These are phyloP conservation scores for Hypoxylon sp. DNA, from an alignment of 2,329 filamentous ascomycete species.

Conservation along the genomic window DNA sequence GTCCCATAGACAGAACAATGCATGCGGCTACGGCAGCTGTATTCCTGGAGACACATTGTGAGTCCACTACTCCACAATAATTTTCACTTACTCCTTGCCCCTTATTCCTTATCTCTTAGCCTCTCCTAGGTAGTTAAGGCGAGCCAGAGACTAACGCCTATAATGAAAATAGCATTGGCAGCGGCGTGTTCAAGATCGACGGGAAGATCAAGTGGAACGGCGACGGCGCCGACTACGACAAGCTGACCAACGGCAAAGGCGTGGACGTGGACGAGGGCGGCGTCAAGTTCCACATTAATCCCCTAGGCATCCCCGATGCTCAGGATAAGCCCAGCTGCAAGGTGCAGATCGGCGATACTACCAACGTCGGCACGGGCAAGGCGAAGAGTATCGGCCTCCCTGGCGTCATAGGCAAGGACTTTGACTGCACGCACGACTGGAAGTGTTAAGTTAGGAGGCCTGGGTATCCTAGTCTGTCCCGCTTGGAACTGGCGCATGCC, in stretches of 20 bases:
- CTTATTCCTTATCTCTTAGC: background rate
- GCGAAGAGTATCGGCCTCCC: slow-evolving; percentile 5
- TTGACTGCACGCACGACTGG: slow-evolving; percentile 22
- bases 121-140: background rate
- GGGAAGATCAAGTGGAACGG: slow-evolving; percentile 14
- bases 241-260: slow-evolving; percentile 19
- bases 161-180: background rate
- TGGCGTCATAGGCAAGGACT: slow-evolving; percentile 16
- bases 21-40: slow-evolving; percentile 17
- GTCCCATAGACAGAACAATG: slow-evolving; percentile 18
- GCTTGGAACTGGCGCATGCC: background rate
- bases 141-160: background rate
- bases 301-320: slow-evolving; percentile 14
- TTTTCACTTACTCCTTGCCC: background rate
- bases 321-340: slow-evolving; percentile 18
- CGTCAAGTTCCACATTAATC: slow-evolving; percentile 25
- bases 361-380: slow-evolving; percentile 16
- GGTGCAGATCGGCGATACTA: slow-evolving; percentile 17
- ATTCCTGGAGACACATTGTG: slow-evolving; percentile 17
- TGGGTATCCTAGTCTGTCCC: background rate
- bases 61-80: background rate
- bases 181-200: slow-evolving; percentile 22
- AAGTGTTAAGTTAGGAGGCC: background rate
- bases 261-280: slow-evolving; percentile 19
- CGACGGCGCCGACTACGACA: slow-evolving; percentile 23